A percentile compares a stretch with the other conserved stretches of the same genome.
These are phyloP conservation scores for Rhodomyrtus tomentosa DNA, from an alignment of 345 rosid genomes.

Conservation along the genomic window DNA sequence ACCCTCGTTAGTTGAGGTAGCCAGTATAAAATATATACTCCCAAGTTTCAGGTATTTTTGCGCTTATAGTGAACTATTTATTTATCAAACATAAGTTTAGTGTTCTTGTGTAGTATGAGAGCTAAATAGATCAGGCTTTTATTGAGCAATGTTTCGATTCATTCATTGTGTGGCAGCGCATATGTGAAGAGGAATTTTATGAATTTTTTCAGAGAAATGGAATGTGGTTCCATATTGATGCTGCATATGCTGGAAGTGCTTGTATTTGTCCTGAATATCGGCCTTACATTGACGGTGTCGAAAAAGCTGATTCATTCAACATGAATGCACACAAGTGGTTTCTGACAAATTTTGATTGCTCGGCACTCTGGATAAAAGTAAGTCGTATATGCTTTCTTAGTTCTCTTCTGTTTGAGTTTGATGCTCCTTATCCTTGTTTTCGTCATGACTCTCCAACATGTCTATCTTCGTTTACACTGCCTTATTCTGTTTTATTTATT, in stretches of 20 bases:
- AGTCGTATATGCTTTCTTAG: background rate
- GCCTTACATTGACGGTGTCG: slow-evolving; percentile 65
- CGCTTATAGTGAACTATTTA: background rate
- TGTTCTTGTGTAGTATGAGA: no score
- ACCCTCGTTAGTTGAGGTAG: background rate
- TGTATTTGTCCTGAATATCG: slow-evolving; percentile 88
- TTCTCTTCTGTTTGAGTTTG: background rate
- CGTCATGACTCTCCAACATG: background rate
- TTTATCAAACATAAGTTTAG: background rate
- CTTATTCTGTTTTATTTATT: background rate
- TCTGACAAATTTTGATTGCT: slow-evolving; percentile 83
- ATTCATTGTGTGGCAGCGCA: background rate
- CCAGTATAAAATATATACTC: background rate
- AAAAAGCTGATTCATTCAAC: slow-evolving; percentile 88
- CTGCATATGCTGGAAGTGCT: slow-evolving; percentile 94
- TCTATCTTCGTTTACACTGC: background rate
- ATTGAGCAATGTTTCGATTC: background rate
- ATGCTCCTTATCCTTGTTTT: background rate
- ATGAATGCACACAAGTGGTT: slow-evolving; percentile 96
- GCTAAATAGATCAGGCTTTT: no score
- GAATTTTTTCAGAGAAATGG: slow-evolving; percentile 32
- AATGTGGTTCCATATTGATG: slow-evolving; percentile 90
- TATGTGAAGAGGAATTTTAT: background rate
- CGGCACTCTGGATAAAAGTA: slow-evolving; percentile 90
- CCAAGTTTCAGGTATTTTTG: background rate